Evolutionary conservation across 805 yeast genomes (phyloP), one percentile per base, ranked within the genome.

Genomic region (Middelhovenomyces tepae): DNA sequence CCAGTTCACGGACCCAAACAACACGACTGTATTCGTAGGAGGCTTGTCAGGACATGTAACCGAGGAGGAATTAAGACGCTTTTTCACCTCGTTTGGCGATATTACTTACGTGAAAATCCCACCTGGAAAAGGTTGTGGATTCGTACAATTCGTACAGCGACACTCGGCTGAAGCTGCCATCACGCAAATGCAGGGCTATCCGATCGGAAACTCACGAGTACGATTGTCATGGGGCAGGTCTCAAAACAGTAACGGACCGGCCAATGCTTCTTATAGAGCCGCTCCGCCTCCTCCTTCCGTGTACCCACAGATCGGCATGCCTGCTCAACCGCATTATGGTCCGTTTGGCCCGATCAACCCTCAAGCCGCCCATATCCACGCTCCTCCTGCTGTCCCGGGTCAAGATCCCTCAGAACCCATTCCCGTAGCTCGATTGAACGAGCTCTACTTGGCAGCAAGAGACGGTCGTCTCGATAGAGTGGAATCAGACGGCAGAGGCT

Each of bases 191-290:
- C 94, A 86, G 58, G 94, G 94, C 7, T 83, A 75, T 52, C 84
- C 85, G 22, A 78, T 86, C 46, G 89, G 87, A 32, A 86, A 83
- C 37, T 78, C 83, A 37, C 69, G 89, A 40, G 76, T 86, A 31
- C 67, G 94, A 46, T 67, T 86, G 37, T 78, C 89, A 33, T 86
- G 95, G 95, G 95, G 95, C 19, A 69, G 85, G 45, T 72, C 81
- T 10, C 59, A 57, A 36, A 47, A 43, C 38, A 23, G 24, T 30
- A 44, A 39, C 20, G 49, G 44, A 19, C 42, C 49, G 5, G 48
- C 47, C 32, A 43, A 39, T 25, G 47, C 53, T 28, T 47, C 56
- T 16, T 55, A 55, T 44, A 43, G 56, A 37, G 47, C 57, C 14
- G 50, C 55, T 18, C 50, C 53, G 16, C 54, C 54, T 28, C 54